Base-by-base conservation (phyloP, 2,329 filamentous ascomycete genomes). In the Microsporum canis region DNA sequence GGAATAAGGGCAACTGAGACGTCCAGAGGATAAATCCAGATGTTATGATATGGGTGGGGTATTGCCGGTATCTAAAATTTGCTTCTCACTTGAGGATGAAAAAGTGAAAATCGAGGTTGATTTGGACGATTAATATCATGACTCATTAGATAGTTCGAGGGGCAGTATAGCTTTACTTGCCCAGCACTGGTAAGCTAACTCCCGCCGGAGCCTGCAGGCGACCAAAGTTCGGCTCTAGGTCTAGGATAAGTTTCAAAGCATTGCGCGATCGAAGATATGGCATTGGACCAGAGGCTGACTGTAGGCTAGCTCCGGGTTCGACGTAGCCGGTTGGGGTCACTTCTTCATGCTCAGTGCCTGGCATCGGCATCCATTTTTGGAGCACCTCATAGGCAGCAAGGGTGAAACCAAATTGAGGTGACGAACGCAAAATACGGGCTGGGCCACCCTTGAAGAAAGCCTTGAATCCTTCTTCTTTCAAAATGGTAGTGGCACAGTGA, bases 371-470 rank as follows among this genome's bases (percentile, higher is more conserved):
- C 49, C 85, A 60, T 63, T 80, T 88, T 77, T 96, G 91, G 58
- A 99, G 79, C 41, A 99, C 82, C 76, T 99, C 94, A 75, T 97
- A 99, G 49, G 89, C 88, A 2, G 94, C 94, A 29, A 99, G 84
- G 0, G 94, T 99, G 80, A 97, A 97, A 66, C 94, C 94, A 73
- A 99, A 99, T 73, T 99, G 94, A 14, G 94, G 94, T 10, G 91
- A 96, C 0, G 91, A 96, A 70, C 94, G 88, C 73, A 97, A 77
- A 70, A 99, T 95, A 79, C 94, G 89, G 6, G 94, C 94, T 0
- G 92, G 91, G 0, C 94, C 94, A 67, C 94, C 94, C 81, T 97
- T 97, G 86, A 97, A 99, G 81, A 99, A 99, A 31, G 94, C 94
- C 65, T 82, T 84, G 82, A 96, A 92, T 8, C 94, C 94, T 76